Evolutionary conservation across 768 basidiomycete species (phyloP), one percentile per base, ranked within the genome.

Genomic region (Boletus rufocinnamomeus): DNA sequence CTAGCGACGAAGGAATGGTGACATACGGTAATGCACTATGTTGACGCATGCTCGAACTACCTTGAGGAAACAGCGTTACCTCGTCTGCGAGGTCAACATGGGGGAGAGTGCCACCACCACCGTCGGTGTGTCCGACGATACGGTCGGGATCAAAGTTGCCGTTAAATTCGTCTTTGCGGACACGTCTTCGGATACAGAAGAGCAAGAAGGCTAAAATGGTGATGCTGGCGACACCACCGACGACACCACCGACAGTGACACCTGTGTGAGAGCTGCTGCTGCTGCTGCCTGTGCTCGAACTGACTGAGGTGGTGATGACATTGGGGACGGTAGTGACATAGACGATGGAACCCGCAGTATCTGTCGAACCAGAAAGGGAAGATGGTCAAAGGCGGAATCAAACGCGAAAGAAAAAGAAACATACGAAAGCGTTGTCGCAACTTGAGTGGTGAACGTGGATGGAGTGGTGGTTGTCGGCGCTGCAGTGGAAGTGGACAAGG

Each of bases 161-260:
- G 54, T 81, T 80, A 47, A 81, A 81, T 25, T 82, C 80, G 56
- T 79, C 75, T 35, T 60, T 63, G 47, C 60, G 62, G 10, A 38
- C 49, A 2, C 66, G 60, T 27, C 55, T 63, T 8, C 71, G 68
- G 44, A 76, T 52, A 45, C 70, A 74, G 53, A 73, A 68, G 50
- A 74, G 11, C 17, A 76, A 34, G 57, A 75, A 25, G 4, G 60
- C 60, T 21, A 79, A 1, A 11, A 72, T 2, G 16, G 59, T 37
- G 25, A 81, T 38, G 3, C 66, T 59, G 1, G 61, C 72, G 4
- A 77, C 55, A 2, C 82, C 83, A 56, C 82, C 82, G 11, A 83
- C 82, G n/a, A 83, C 79, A 2, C 79, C 77, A 19, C 83, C 83
- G 5, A 82, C 77, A 55, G 84, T 83, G 4, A 81, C 72, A 30